A percentile compares a stretch with the other conserved stretches of the same genome.
Evolutionary conservation across 768 basidiomycete genomes (phyloP).

Genomic region (Phallus indusiatus): DNA sequence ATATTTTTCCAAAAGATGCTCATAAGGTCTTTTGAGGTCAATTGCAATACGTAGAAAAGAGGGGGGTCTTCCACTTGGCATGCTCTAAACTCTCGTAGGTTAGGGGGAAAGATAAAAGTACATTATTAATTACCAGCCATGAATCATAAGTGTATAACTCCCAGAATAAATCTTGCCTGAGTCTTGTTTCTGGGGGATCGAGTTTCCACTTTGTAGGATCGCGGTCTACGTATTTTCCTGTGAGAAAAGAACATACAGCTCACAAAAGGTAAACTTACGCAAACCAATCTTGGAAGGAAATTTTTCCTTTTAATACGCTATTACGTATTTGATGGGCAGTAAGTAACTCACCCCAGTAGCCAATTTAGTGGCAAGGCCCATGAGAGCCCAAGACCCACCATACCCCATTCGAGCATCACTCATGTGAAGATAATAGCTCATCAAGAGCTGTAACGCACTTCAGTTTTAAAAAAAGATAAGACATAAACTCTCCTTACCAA

Average conservation of each 20-base stretch:
- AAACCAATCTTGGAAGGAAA: constrained; percentile 46
- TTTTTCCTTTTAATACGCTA: constrained; percentile 6
- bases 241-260: constrained; percentile 9
- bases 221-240: constrained; percentile 40
- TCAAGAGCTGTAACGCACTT: not conserved
- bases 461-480: not conserved
- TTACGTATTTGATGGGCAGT: constrained; percentile 7
- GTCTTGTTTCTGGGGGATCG: constrained; percentile 46
- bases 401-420: constrained; percentile 35
- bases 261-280: constrained; percentile 33
- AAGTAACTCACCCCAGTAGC: constrained; percentile 51
- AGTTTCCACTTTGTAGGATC: constrained; percentile 61
- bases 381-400: constrained; percentile 56
- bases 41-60: not conserved
- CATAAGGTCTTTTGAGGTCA: not conserved
- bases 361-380: constrained; percentile 61
- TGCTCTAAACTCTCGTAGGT: not conserved
- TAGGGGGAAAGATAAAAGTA: not conserved
- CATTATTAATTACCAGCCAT: constrained; percentile 44
- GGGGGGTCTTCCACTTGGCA: not conserved
- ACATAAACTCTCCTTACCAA: not conserved
- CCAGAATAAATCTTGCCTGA: constrained; percentile 63
- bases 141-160: constrained; percentile 61
- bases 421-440: not conserved
- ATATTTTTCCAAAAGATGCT: not conserved